A percentile compares a stretch with the other conserved stretches of the same genome.
Evolutionary conservation across 2,329 filamentous ascomycete genomes (phyloP).

Genomic region (Pseudogymnoascus destructans): DNA sequence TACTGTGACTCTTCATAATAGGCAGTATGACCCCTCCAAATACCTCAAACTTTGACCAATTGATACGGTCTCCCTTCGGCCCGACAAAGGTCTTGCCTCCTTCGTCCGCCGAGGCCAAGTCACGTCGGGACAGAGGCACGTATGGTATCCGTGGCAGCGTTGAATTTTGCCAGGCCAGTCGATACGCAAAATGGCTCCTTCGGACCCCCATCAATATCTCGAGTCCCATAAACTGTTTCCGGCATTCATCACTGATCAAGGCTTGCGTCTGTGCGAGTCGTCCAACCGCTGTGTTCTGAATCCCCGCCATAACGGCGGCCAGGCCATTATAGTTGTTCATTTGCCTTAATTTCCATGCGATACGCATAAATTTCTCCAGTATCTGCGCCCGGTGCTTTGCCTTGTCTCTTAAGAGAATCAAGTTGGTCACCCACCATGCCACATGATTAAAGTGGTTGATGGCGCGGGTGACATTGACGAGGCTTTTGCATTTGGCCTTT

Average conservation of each 20-base stretch:
- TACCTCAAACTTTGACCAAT: slow-evolving; percentile 97
- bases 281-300: slow-evolving; percentile 78
- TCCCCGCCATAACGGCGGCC: slow-evolving; percentile 83
- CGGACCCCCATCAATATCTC: slow-evolving; percentile 87
- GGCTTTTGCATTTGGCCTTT: slow-evolving; percentile 60
- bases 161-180: slow-evolving; percentile 95
- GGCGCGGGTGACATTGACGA: slow-evolving; percentile 87
- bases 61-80: slow-evolving; percentile 60
- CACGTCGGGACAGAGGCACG: slow-evolving; percentile 75
- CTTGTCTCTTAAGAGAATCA: slow-evolving; percentile 84
- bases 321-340: slow-evolving; percentile 96
- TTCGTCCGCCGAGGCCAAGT: slow-evolving; percentile 83
- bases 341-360: slow-evolving; percentile 74
- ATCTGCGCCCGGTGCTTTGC: slow-evolving; percentile 86
- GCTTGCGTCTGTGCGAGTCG: slow-evolving; percentile 69
- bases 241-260: slow-evolving; percentile 55
- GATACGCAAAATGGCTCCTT: slow-evolving; percentile 87
- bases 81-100: slow-evolving; percentile 84
- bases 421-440: slow-evolving; percentile 68
- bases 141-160: slow-evolving; percentile 84
- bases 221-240: slow-evolving; percentile 77
- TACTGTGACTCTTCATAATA: slow-evolving; percentile 60
- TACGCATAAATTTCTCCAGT: slow-evolving; percentile 89
- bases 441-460: slow-evolving; percentile 84
- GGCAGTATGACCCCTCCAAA: slow-evolving; percentile 83